phyloP scores from a whole-genome alignment of 1,284 basidiomycete species.

The Boletus semigastroideus region DNA sequence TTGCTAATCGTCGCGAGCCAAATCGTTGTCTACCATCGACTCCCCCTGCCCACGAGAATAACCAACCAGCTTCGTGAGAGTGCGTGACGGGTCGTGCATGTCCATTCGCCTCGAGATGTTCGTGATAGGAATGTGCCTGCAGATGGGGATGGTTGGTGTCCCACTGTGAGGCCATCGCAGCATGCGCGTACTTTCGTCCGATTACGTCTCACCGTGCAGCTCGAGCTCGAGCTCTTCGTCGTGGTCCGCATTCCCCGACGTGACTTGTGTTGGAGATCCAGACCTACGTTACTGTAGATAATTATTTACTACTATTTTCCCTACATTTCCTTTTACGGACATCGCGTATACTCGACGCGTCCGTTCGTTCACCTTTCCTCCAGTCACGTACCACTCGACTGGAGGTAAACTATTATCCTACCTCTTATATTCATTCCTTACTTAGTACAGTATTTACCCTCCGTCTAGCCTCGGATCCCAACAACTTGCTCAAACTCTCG shows the following conservation, averaged over 20 bases:
- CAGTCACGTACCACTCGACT: no score
- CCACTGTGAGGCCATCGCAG: slow-evolving; percentile 86
- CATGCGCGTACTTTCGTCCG: slow-evolving; percentile 92
- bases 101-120: slow-evolving; percentile 48
- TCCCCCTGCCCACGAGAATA: slow-evolving; percentile 63
- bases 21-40: slow-evolving; percentile 63
- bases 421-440: no score
- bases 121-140: slow-evolving; percentile 50
- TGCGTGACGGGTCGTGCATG: slow-evolving; percentile 61
- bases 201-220: slow-evolving; percentile 69
- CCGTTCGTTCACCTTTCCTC: no score
- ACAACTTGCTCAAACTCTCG: slow-evolving; percentile 64
- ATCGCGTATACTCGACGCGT: no score
- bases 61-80: slow-evolving; percentile 58
- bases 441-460: no score
- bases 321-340: no score
- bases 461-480: no score
- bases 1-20: slow-evolving; percentile 65
- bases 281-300: no score
- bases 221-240: slow-evolving; percentile 82
- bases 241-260: slow-evolving; percentile 38
- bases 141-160: slow-evolving; percentile 60
- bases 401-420: no score
- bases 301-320: no score
- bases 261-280: no score